Base-by-base conservation (phyloP, 306 rosid species). In the Prunus campanulata region DNA sequence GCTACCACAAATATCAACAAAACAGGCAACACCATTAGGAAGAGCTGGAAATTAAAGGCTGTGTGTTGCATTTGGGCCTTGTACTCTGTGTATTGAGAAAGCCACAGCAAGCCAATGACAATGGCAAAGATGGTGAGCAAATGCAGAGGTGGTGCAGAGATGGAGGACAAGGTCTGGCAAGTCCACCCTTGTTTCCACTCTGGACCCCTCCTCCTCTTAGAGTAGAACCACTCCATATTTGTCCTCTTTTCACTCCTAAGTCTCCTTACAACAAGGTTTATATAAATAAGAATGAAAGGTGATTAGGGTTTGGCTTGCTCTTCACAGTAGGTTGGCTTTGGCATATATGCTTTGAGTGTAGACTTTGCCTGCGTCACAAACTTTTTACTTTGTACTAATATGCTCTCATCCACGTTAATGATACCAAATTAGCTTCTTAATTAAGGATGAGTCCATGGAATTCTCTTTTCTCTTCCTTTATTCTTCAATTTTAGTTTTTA, bases 311-410 rank as follows among this genome's bases (percentile, higher is more conserved):
- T 77, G 62, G 15, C 83, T 89, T 78, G 83, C 83, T 74, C 82
- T 42, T 64, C 18, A 56, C 75, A 62, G 11, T 27, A 49, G 66
- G 44, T 80, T 66, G 79, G 83, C 47, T 84, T 87, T 86, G 89
- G 97, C 86, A 89, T 80, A 87, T 94, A 83, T 93, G 82, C 98
- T 78, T 91, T 80, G 95, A 87, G 96, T 95, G 96, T 82, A 63
- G 83, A 73, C 77, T 76, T 49, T 39, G 55, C 68, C 64, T 30
- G 55, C 66, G 56, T 7, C 52, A 39, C 77, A 78, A 68, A 79
- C 76, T 75, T 68, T 39, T 68, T 49, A 63, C 66, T 77, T 50
- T 82, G 85, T 72, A 70, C 81, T 70, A 47, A 81, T 80, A 68
- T 80, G 75, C 79, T 81, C 67, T 74, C 48, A 39, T 7, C 7